Base-by-base conservation (phyloP, 345 rosid genomes). In the Passiflora organensis region DNA sequence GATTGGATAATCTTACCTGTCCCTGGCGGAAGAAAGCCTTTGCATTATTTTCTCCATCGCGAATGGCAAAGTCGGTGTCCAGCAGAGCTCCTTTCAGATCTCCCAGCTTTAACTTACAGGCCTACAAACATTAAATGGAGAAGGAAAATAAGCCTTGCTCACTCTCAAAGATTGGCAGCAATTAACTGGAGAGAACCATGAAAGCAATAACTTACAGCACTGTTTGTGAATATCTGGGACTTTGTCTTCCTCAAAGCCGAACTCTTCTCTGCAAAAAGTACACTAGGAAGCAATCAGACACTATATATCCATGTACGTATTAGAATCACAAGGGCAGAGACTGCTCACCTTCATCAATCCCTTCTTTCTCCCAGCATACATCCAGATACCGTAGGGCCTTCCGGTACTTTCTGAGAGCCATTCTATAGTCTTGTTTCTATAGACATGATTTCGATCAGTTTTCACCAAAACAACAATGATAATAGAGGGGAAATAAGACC, bases 21-120 rank as follows among this genome's bases (percentile, higher is more conserved):
- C 99, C 99, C 70, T 82, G 97, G 22, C 96, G 95, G 72, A 86
- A 93, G 65, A 86, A 76, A 62, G 99, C 99, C 80, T 93, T 86
- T 43, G 72, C 94, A 73, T 81, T 86, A 73, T 82, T 73, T 28
- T 87, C 90, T 55, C 82, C 90, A 38, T 89, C 96, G 32, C 97
- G 89, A 69, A 89, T 80, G 12, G 96, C 99, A 69, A 87, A 85
- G 36, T 89, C 97, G 9, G 93, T 79, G 56, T 87, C 96, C 69
- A 82, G 56, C 56, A 89, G 71, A 0, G 97, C 99, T 67, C 99
- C 97, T 67, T 85, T 87, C 11, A 79, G 73, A 67, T 89, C 99
- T 37, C 89, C 93, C 18, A 87, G 55, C 71, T 85, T 89, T 69
- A 89, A 60, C 70, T 87, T 94, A 54, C 95, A 85, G 52, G 96